Base-by-base conservation (phyloP, 2,329 filamentous ascomycete species). In the Stagonosporopsis tanaceti region DNA sequence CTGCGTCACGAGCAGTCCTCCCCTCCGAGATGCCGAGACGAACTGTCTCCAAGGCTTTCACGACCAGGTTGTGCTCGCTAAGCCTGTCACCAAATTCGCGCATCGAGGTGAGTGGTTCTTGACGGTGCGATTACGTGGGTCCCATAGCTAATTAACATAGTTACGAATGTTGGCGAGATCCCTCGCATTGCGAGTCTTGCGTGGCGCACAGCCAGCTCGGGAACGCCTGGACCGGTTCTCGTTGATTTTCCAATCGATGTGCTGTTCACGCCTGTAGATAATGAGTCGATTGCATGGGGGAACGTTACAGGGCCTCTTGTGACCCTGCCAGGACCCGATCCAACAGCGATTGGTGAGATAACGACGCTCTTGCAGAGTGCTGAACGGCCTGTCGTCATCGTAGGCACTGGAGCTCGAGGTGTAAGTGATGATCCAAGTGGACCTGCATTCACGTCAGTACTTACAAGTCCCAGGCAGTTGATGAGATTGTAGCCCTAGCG, bases 1-100 rank as follows among this genome's bases (percentile, higher is more conserved):
- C 48, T 78, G 76, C 57, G 71, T 82, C 22, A 82, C 80, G 0
- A 78, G 75, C 6, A 80, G 78, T 22, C 74, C 78, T 7, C 79
- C 79, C 1, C 67, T 80, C 2, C 72, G 79, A 32, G 79, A 81
- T 55, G 76, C 77, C 6, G 79, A 81, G 59, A 81, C 77, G 24
- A 82, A 82, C 57, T 73, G 74, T 1, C 75, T 82, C 0, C 80
- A 82, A 60, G 80, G 79, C 6, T 79, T 78, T 41, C 77, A 80
- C 54, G 80, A 82, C 59, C 79, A 82, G 54, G 73, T 81, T 4
- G 77, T 81, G 3, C 69, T 78, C 1, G 73, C 79, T 1, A 76
- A 75, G 28, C 78, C 78, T 0, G 59, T 82, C 35, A 81, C 79
- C 7, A 82, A 81, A 48, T 81, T 81, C 52, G 77, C 76, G 2